These are phyloP conservation scores for Debaryomyces hansenii DNA, from an alignment of 805 yeast species.

Conservation along the genomic window DNA sequence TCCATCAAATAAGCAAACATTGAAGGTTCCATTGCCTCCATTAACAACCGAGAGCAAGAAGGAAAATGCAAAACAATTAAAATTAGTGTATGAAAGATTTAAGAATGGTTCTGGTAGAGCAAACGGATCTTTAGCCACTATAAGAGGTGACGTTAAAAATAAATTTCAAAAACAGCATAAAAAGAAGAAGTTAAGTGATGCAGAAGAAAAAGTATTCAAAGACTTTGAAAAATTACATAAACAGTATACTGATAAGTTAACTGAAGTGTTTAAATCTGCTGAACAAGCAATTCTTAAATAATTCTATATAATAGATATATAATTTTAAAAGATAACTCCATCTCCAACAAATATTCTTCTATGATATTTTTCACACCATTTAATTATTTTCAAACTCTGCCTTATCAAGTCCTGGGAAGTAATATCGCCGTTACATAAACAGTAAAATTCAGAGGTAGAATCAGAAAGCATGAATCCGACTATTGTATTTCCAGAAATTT, in stretches of 20 bases:
- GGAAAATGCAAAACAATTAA: constrained; percentile 58
- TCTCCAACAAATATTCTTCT: constrained; percentile 69
- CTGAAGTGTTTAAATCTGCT: constrained; percentile 53
- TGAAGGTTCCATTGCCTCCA: constrained; percentile 75
- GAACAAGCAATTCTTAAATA: constrained; percentile 49
- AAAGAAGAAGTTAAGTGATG: constrained; percentile 52
- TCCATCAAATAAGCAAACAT: constrained; percentile 66
- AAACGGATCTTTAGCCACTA: constrained; percentile 45
- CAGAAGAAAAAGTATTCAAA: constrained; percentile 51
- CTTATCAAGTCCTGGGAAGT: constrained; percentile 56
- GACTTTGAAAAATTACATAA: constrained; percentile 74
- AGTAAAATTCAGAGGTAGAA: constrained; percentile 34
- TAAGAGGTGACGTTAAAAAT: constrained; percentile 54
- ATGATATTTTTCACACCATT: constrained; percentile 76
- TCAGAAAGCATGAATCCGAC: constrained; percentile 42
- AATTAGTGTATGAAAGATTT: constrained; percentile 63
- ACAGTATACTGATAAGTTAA: constrained; percentile 56
- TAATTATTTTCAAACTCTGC: constrained; percentile 63
- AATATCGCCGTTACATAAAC: constrained; percentile 44
- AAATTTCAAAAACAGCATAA: constrained; percentile 56
- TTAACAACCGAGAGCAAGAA: constrained; percentile 66
- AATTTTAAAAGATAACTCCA: constrained; percentile 55
- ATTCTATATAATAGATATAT: constrained; percentile 1
- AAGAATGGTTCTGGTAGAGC: constrained; percentile 48
- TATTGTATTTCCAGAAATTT: constrained; percentile 12